These are phyloP conservation scores for Teratosphaeria destructans DNA, from an alignment of 2,329 filamentous ascomycete genomes.

Conservation along the genomic window DNA sequence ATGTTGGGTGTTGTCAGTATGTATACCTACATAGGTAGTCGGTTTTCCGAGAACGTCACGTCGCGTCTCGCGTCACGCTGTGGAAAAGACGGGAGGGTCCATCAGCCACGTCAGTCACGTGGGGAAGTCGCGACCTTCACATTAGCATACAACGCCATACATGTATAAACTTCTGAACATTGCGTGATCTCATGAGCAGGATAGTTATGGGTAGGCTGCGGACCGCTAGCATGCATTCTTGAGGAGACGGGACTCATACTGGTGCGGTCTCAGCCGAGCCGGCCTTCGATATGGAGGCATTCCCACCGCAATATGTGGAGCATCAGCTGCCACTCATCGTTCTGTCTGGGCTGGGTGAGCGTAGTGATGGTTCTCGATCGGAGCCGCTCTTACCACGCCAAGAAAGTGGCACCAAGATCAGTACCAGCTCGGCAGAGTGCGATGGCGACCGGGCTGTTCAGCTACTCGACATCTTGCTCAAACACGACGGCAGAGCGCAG, in stretches of 20 bases:
- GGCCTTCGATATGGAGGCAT: conserved; percentile 57
- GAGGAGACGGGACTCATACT: background rate
- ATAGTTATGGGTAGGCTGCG: background rate
- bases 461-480: conserved; percentile 46
- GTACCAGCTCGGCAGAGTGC: conserved; percentile 17
- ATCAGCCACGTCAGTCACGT: background rate
- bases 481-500: conserved; percentile 27
- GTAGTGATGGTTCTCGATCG: conserved; percentile 9
- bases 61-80: background rate
- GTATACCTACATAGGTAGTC: background rate
- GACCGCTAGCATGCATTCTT: background rate
- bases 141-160: background rate
- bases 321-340: conserved; percentile 81
- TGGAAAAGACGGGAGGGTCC: background rate
- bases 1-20: background rate
- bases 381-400: conserved; percentile 5
- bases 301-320: conserved; percentile 66
- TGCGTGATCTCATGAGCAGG: background rate
- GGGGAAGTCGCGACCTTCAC: background rate
- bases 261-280: background rate
- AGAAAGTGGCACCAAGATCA: conserved; percentile 19
- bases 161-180: background rate
- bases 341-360: conserved; percentile 60
- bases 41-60: background rate
- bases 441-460: conserved; percentile 38